phyloP scores from a whole-genome alignment of 164 flowering plant genomes.

The Chimonanthus praecox region DNA sequence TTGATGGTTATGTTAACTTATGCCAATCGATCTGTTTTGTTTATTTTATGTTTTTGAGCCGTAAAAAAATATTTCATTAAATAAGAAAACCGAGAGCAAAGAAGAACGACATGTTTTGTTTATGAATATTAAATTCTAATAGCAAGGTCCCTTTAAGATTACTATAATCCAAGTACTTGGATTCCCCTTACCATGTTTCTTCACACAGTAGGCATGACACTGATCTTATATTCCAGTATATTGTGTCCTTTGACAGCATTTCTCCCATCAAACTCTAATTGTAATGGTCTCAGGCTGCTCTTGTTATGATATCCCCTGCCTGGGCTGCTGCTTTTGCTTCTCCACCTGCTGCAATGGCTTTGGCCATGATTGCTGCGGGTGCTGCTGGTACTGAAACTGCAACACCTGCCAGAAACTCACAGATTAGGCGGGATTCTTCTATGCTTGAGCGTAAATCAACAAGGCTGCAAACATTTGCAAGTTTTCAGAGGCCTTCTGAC shows the following conservation, averaged over 20 bases:
- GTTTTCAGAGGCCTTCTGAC: constrained; percentile 80
- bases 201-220: too few species aligned
- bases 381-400: constrained; percentile 85
- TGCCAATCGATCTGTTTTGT: too few species aligned
- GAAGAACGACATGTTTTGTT: too few species aligned
- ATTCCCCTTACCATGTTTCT: too few species aligned
- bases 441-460: constrained; percentile 71
- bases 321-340: constrained; percentile 99
- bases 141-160: too few species aligned
- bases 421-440: constrained; percentile 72
- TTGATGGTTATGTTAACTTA: too few species aligned
- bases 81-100: too few species aligned
- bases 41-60: too few species aligned
- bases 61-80: too few species aligned
- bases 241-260: neutral
- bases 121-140: too few species aligned
- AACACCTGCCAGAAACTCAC: constrained; percentile 49
- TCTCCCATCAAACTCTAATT: neutral
- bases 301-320: constrained; percentile 86
- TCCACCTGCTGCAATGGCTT: constrained; percentile 98
- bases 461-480: constrained; percentile 83
- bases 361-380: constrained; percentile 99
- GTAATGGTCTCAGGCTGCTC: constrained; percentile 71
- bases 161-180: too few species aligned
- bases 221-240: too few species aligned